Conservation (phyloP, 768 basidiomycete genomes). For the Mycena rebaudengoi region DNA sequence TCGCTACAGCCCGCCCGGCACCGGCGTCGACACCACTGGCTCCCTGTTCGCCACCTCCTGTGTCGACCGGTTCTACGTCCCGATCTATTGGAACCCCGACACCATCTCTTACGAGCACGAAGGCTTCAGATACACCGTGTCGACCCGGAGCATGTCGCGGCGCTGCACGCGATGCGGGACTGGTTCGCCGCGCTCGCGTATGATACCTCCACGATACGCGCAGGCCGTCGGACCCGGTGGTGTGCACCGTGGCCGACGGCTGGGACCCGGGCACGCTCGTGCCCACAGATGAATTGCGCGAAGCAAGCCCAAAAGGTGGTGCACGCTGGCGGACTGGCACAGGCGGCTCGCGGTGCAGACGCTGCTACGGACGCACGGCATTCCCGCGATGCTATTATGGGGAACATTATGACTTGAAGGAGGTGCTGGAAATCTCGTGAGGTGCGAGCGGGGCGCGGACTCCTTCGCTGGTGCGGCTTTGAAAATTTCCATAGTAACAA, state of each 20-base stretch:
- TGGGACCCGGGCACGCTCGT: neutral
- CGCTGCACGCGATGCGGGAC: neutral
- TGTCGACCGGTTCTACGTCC: neutral
- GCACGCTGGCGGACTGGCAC: neutral
- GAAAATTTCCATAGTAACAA: too few relatives aligned
- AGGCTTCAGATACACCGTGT: neutral
- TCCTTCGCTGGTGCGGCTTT: too few relatives aligned
- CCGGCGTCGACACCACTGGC: neutral
- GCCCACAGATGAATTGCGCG: neutral
- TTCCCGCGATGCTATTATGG: neutral
- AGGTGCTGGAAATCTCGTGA: neutral
- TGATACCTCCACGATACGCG: neutral
- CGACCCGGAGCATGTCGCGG: neutral
- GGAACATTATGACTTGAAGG: conserved; percentile 3
- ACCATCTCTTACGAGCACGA: neutral
- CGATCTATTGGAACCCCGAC: conserved; percentile 1
- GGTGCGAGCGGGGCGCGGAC: neutral
- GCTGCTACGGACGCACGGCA: neutral
- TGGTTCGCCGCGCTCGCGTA: neutral
- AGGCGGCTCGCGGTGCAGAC: neutral
- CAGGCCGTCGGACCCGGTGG: neutral
- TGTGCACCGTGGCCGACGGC: neutral
- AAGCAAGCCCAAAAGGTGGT: neutral
- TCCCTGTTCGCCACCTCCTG: neutral
- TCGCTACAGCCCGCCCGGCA: neutral